Evolutionary conservation across 2,329 filamentous ascomycete genomes (phyloP).

Genomic region (Pseudocercospora vitis): DNA sequence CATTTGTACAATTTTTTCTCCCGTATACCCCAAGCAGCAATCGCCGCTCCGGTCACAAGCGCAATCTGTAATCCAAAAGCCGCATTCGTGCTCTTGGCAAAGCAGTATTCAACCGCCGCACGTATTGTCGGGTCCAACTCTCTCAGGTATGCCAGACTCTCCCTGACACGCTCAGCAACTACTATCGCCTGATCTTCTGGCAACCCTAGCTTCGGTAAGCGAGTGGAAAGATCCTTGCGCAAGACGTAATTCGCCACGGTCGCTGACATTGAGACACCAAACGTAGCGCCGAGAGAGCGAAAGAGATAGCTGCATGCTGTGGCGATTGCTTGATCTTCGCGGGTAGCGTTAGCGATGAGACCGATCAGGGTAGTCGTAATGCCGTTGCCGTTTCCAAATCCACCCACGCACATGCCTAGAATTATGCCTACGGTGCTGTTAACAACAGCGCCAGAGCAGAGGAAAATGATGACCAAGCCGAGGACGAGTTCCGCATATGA

Average conservation of each 20-base stretch:
- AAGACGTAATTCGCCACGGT: conserved; percentile 71
- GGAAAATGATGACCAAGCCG: conserved; percentile 57
- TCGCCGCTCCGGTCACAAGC: conserved; percentile 52
- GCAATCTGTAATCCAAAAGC: conserved; percentile 53
- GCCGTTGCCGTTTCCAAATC: conserved; percentile 58
- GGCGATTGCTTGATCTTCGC: conserved; percentile 69
- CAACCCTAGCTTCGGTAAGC: conserved; percentile 46
- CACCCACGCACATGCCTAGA: conserved; percentile 56
- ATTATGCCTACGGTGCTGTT: conserved; percentile 56
- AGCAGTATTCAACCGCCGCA: conserved; percentile 64
- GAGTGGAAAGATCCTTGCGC: conserved; percentile 54
- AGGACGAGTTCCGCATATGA: conserved; percentile 56
- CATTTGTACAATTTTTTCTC: conserved; percentile 41
- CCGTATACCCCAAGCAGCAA: conserved; percentile 47
- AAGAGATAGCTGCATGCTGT: conserved; percentile 81
- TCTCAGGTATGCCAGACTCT: conserved; percentile 69
- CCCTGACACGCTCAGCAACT: conserved; percentile 68
- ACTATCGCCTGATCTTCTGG: conserved; percentile 60
- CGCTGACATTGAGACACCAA: conserved; percentile 67
- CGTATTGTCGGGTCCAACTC: conserved; percentile 61
- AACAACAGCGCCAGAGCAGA: conserved; percentile 57
- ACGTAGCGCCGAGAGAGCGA: conserved; percentile 66
- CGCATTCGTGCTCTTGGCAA: conserved; percentile 57
- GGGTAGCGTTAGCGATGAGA: conserved; percentile 67
- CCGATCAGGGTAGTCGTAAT: conserved; percentile 72